Evolutionary conservation across 768 basidiomycete species (phyloP).

Genomic region (Tylopilus rubrobrunneus): DNA sequence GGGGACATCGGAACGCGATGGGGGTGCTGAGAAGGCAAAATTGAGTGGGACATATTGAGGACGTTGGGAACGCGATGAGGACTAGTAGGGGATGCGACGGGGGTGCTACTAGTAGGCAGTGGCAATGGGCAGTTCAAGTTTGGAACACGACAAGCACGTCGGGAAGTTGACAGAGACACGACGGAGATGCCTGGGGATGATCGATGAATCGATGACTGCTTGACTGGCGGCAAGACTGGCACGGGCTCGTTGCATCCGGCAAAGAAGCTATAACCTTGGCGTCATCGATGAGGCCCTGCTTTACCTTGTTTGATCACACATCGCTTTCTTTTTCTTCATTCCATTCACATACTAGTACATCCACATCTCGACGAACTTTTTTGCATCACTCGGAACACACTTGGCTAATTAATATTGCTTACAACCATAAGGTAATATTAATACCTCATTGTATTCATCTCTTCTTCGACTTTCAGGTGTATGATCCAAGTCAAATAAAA

Average conservation of each 20-base stretch:
- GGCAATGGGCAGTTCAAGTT: too few species aligned
- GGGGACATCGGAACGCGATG: too few species aligned
- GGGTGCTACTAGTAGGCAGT: too few species aligned
- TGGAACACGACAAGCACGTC: too few species aligned
- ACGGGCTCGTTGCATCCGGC: constrained; percentile 58
- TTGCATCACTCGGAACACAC: constrained; percentile 16
- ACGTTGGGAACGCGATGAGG: too few species aligned
- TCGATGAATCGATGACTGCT: constrained; percentile 32
- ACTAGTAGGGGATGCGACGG: too few species aligned
- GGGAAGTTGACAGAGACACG: too few species aligned
- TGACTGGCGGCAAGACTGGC: constrained; percentile 82
- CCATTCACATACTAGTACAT: constrained; percentile 17
- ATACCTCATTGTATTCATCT: constrained; percentile 2
- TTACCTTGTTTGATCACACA: constrained; percentile 1
- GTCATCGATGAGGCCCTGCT: not conserved
- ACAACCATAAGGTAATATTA: constrained; percentile 24
- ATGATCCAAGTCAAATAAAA: constrained; percentile 12
- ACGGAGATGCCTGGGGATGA: too few species aligned
- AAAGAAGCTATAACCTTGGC: constrained; percentile 50
- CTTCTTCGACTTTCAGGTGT: constrained; percentile 9
- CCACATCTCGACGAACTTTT: constrained; percentile 13
- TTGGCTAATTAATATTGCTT: constrained; percentile 18
- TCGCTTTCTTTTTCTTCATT: constrained; percentile 15
- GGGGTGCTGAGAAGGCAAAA: too few species aligned
- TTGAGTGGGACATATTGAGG: too few species aligned